These are phyloP conservation scores for Aspergillus caelatus DNA, from an alignment of 2,329 filamentous ascomycete species.

Conservation along the genomic window DNA sequence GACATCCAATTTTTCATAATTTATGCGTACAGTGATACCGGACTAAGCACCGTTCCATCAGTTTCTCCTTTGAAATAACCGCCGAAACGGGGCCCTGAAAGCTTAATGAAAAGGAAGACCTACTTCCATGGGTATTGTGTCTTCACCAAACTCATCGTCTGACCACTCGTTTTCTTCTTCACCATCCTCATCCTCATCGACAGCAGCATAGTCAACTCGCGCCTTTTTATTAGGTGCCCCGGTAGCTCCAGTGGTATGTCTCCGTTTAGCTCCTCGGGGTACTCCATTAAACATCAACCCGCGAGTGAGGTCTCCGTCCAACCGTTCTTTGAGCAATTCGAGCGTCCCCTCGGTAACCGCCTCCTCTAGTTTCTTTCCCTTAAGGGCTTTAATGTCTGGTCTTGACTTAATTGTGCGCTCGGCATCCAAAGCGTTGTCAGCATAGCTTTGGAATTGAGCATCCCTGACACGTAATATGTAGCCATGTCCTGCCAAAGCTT, in stretches of 20 bases:
- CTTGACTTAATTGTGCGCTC: slow-evolving; percentile 34
- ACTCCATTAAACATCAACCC: slow-evolving; percentile 35
- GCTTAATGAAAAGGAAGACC: slow-evolving; percentile 10
- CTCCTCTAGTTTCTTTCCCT: slow-evolving; percentile 43
- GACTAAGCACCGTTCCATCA: slow-evolving; percentile 51
- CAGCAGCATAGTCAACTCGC: slow-evolving; percentile 30
- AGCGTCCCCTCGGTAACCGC: slow-evolving; percentile 33
- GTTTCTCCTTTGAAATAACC: slow-evolving; percentile 8
- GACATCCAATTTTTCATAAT: slow-evolving; percentile 82
- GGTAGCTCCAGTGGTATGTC: slow-evolving; percentile 23
- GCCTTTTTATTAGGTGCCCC: slow-evolving; percentile 23
- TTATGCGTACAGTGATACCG: slow-evolving; percentile 74
- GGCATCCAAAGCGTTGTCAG: slow-evolving; percentile 43
- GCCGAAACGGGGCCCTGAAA: slow-evolving; percentile 7
- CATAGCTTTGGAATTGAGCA: slow-evolving; percentile 44
- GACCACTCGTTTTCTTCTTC: slow-evolving; percentile 41
- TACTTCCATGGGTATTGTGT: slow-evolving; percentile 43
- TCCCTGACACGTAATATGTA: slow-evolving; percentile 45
- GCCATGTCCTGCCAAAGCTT: slow-evolving; percentile 43
- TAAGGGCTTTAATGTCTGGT: slow-evolving; percentile 36
- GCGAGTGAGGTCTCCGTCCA: slow-evolving; percentile 38
- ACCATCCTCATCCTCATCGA: slow-evolving; percentile 31
- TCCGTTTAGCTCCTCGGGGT: slow-evolving; percentile 39
- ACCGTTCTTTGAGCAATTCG: slow-evolving; percentile 36
- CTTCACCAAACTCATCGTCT: slow-evolving; percentile 38